Evolutionary conservation across 257 asterid species (phyloP).

Genomic region (Solanum virginianum): DNA sequence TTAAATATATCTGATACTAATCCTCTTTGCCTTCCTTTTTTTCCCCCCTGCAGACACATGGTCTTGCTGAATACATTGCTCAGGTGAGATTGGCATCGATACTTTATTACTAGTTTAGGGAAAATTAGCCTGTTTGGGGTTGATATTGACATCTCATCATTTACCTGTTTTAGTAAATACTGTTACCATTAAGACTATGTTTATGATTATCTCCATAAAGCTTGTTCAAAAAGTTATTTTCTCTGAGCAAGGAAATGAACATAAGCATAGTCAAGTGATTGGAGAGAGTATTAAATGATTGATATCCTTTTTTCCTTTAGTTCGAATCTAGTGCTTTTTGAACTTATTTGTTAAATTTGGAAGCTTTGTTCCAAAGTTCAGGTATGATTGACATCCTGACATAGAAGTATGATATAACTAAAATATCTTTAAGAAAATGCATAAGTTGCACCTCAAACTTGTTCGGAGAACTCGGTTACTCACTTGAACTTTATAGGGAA

Average conservation of each 20-base stretch:
- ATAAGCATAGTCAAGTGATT: neutral
- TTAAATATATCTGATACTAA: neutral
- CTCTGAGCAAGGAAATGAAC: neutral
- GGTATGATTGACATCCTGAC: neutral
- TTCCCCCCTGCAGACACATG: conserved; percentile 61
- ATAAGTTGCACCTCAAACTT: neutral
- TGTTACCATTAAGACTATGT: neutral
- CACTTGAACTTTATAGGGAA: neutral
- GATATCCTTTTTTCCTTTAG: neutral
- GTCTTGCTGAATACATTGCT: conserved; percentile 89
- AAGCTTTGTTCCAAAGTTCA: neutral
- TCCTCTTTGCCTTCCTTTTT: neutral
- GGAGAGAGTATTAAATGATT: neutral
- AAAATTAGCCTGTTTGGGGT: neutral
- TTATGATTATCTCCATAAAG: neutral
- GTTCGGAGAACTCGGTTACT: neutral
- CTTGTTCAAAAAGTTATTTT: neutral
- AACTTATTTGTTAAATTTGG: neutral
- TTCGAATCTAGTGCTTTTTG: neutral
- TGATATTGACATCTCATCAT: neutral
- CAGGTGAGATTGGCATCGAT: conserved; percentile 43
- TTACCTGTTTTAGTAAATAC: neutral
- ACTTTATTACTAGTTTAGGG: neutral
- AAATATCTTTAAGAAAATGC: neutral
- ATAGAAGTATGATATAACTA: neutral